These are phyloP conservation scores for Cryptosporidium meleagridis DNA, from an alignment of 169 alveolate genomes.

Conservation along the genomic window DNA sequence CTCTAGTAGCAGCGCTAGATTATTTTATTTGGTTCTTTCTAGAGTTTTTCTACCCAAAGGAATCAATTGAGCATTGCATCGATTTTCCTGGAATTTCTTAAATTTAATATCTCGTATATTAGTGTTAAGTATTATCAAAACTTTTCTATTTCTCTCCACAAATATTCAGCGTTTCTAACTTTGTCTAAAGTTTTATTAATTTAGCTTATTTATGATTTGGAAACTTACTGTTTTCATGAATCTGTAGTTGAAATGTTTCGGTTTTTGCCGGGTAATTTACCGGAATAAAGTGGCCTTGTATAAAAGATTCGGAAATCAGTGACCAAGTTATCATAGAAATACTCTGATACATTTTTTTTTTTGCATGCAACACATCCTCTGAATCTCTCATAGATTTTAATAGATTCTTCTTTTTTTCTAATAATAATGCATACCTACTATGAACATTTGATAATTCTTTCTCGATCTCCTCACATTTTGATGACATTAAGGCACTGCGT, in stretches of 20 bases:
- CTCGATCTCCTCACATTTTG: slow-evolving; percentile 60
- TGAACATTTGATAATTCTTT: slow-evolving; percentile 45
- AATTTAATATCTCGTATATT: not conserved
- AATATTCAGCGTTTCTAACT: slow-evolving; percentile 49
- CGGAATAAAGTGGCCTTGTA: slow-evolving; percentile 70
- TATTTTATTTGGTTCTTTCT: slow-evolving; percentile 65
- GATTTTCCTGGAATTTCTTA: slow-evolving; percentile 47
- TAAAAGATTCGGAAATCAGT: slow-evolving; percentile 51
- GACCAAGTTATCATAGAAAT: slow-evolving; percentile 71
- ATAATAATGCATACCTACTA: slow-evolving; percentile 41
- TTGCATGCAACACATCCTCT: slow-evolving; percentile 44
- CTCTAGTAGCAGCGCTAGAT: slow-evolving; percentile 38
- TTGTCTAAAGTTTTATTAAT: not conserved
- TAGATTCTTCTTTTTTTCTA: slow-evolving; percentile 51
- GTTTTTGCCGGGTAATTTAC: slow-evolving; percentile 49
- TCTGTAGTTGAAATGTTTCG: slow-evolving; percentile 48
- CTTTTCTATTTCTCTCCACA: slow-evolving; percentile 66
- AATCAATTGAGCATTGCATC: slow-evolving; percentile 33
- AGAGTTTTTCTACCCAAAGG: slow-evolving; percentile 60
- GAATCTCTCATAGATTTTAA: slow-evolving; percentile 70
- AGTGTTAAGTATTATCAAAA: not conserved
- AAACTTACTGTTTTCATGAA: slow-evolving; percentile 60
- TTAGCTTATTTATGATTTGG: not conserved
- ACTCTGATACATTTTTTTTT: slow-evolving; percentile 62
- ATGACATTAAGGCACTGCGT: not conserved